These are phyloP conservation scores for Solanum sejunctum DNA, from an alignment of 257 asterid species.

Conservation along the genomic window DNA sequence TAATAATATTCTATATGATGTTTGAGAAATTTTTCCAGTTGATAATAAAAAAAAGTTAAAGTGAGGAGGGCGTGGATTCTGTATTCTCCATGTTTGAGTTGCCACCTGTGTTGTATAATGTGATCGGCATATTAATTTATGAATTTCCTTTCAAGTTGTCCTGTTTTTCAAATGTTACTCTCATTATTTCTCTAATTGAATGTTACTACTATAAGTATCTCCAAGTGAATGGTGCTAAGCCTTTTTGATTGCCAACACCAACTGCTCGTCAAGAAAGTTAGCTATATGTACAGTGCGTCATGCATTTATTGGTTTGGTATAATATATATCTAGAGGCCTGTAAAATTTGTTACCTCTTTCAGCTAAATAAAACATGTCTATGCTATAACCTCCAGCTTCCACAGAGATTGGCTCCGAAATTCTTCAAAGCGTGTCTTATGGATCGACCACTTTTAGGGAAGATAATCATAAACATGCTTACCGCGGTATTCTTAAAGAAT, in stretches of 20 bases:
- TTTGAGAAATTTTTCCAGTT: background rate
- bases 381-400: background rate
- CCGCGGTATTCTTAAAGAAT: no score
- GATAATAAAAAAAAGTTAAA: background rate
- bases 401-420: background rate
- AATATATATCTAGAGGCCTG: background rate
- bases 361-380: background rate
- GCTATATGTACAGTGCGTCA: no score
- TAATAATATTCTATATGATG: background rate
- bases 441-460: no score
- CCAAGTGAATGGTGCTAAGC: background rate
- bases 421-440: background rate
- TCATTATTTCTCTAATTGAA: background rate
- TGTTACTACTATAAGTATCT: no score
- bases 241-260: background rate
- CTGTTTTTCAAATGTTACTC: background rate
- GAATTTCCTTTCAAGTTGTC: background rate
- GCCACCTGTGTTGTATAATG: conserved; percentile 5
- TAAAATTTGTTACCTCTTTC: background rate
- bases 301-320: no score
- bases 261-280: background rate
- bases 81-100: conserved; percentile 17
- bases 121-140: background rate
- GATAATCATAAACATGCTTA: no score
- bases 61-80: conserved; percentile 9